Evolutionary conservation across 345 rosid species (phyloP).

Genomic region (Murraya paniculata): DNA sequence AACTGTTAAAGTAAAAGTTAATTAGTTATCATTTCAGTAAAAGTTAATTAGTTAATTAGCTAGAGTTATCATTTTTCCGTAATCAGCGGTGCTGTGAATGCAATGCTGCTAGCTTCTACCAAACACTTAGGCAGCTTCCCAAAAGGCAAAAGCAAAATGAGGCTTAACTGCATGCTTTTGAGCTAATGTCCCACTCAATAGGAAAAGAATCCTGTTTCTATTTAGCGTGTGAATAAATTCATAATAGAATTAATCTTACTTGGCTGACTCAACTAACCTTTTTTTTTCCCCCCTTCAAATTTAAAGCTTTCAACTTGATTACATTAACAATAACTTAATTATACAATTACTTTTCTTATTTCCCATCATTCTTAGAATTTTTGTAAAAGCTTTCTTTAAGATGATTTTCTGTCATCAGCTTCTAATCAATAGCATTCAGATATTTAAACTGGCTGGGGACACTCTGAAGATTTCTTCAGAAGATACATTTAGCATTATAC

Average conservation of each 20-base stretch:
- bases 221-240: not conserved
- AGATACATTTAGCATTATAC: not conserved
- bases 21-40: not conserved
- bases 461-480: not conserved
- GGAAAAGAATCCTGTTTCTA: not conserved
- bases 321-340: not conserved
- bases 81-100: too few relatives aligned
- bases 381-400: not conserved
- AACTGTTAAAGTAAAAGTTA: not conserved
- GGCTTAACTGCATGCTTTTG: too few relatives aligned
- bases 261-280: not conserved
- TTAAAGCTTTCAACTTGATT: not conserved
- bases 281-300: too few relatives aligned
- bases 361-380: not conserved
- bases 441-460: not conserved
- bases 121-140: too few relatives aligned
- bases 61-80: too few relatives aligned
- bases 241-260: not conserved
- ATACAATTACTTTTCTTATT: not conserved
- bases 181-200: not conserved
- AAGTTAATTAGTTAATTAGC: too few relatives aligned
- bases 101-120: too few relatives aligned
- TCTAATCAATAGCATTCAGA: not conserved
- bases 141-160: too few relatives aligned
- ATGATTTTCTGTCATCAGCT: not conserved